Percentiles rank a stretch among this genome's conserved stretches.
phyloP scores from a whole-genome alignment of 2,329 filamentous ascomycete genomes.

The Cordyceps cateniannulata region DNA sequence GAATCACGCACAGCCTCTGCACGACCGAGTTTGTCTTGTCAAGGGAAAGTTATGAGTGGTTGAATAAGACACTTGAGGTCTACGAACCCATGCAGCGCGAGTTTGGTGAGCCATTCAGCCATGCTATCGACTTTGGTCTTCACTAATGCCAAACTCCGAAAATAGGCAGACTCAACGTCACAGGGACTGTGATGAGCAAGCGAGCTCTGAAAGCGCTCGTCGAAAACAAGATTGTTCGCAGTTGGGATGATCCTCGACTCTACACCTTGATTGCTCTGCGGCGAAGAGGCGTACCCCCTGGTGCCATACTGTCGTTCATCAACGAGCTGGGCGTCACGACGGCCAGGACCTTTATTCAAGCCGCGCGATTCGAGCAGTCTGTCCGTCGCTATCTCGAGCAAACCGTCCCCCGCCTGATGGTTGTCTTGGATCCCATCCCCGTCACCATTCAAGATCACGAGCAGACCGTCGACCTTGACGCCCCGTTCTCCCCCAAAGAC shows the following conservation, averaged over 20 bases:
- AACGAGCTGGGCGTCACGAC: constrained; percentile 93
- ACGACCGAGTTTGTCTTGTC: constrained; percentile 88
- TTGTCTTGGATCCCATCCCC: constrained; percentile 78
- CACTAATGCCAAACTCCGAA: too few relatives aligned
- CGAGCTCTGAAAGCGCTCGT: constrained; percentile 64
- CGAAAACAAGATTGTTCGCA: constrained; percentile 67
- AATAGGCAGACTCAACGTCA: constrained; percentile 66
- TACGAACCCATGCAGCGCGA: too few relatives aligned
- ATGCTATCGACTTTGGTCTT: too few relatives aligned
- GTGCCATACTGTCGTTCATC: constrained; percentile 82
- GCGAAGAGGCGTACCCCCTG: constrained; percentile 78
- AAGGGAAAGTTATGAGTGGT: constrained; percentile 59
- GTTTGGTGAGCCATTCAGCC: too few relatives aligned
- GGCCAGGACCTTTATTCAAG: constrained; percentile 69
- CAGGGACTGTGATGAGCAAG: constrained; percentile 75
- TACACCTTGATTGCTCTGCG: constrained; percentile 82
- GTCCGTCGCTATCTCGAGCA: constrained; percentile 81
- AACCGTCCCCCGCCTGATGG: constrained; percentile 81
- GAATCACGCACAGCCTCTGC: constrained; percentile 85
- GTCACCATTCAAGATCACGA: constrained; percentile 76
- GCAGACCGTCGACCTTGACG: constrained; percentile 51
- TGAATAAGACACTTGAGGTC: constrained; percentile 42
- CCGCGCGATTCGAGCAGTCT: constrained; percentile 72
- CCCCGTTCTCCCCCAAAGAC: constrained; percentile 84
- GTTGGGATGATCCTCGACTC: constrained; percentile 86